Conservation (phyloP, 805 yeast genomes). For the Alloascoidea hylecoeti region DNA sequence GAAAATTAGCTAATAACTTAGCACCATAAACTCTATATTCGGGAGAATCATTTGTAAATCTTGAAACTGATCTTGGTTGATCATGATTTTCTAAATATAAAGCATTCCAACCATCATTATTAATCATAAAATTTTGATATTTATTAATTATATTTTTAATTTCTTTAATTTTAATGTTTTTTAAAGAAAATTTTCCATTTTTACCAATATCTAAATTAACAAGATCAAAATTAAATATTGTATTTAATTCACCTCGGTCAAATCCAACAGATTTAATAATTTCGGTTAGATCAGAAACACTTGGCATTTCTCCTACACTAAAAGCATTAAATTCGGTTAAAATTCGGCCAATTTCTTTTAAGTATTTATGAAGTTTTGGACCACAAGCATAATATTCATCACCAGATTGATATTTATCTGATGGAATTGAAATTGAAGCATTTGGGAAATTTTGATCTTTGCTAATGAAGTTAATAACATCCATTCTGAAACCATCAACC, state of each 20-base stretch:
- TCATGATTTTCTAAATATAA: conserved; percentile 45
- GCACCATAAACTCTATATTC: conserved; percentile 24
- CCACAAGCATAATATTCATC: conserved; percentile 24
- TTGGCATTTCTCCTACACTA: conserved; percentile 45
- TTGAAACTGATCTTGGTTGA: conserved; percentile 36
- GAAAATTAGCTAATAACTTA: conserved; percentile 32
- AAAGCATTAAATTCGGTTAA: conserved; percentile 32
- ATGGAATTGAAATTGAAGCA: conserved; percentile 30
- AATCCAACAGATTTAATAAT: conserved; percentile 11
- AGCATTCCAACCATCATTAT: conserved; percentile 44
- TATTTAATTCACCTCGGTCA: conserved; percentile 12
- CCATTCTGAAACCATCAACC: conserved; percentile 43
- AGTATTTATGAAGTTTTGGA: conserved; percentile 43
- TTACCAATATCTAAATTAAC: conserved; percentile 7
- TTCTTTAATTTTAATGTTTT: conserved; percentile 5
- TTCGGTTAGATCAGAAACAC: conserved; percentile 16
- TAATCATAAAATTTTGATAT: conserved; percentile 21
- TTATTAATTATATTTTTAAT: conserved; percentile 7
- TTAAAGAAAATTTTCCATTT: conserved; percentile 6
- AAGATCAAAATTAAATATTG: conserved; percentile 14
- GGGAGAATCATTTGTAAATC: conserved; percentile 32
- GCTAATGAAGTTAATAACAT: conserved; percentile 38
- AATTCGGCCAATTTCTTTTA: conserved; percentile 31
- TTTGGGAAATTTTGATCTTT: conserved; percentile 31
- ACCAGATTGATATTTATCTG: conserved; percentile 25